Conservation (phyloP, 2,329 filamentous ascomycete genomes). For the Venturia nashicola region DNA sequence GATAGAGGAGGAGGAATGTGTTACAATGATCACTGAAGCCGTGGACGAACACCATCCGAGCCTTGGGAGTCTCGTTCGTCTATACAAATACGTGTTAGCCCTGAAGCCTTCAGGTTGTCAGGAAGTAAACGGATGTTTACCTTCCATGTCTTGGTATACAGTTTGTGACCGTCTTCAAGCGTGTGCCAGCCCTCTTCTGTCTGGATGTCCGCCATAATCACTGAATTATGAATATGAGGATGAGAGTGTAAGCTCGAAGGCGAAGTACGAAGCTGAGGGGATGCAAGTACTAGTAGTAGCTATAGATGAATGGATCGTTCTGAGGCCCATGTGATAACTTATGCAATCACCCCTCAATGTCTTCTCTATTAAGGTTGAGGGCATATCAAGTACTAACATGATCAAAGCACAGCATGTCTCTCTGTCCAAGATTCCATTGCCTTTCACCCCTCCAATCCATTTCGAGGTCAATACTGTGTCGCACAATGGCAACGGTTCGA, state of each 20-base stretch:
- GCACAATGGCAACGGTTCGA: slow-evolving; percentile 4
- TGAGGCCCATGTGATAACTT: background rate
- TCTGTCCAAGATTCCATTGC: background rate
- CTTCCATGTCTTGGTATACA: slow-evolving; percentile 53
- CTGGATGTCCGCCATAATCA: slow-evolving; percentile 17
- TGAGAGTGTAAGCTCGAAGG: background rate
- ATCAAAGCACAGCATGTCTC: background rate
- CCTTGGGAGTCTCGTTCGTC: slow-evolving; percentile 47
- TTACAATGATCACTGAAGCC: slow-evolving; percentile 73
- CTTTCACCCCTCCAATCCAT: background rate
- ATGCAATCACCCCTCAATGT: background rate
- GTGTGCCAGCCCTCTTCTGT: slow-evolving; percentile 40
- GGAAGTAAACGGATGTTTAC: slow-evolving; percentile 20
- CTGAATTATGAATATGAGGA: background rate
- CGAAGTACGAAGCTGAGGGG: background rate
- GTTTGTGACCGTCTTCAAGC: slow-evolving; percentile 37
- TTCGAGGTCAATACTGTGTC: background rate
- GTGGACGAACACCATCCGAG: slow-evolving; percentile 72
- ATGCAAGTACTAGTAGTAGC: no score
- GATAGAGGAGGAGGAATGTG: slow-evolving; percentile 12
- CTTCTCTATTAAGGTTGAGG: background rate
- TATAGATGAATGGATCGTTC: background rate
- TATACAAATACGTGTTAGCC: slow-evolving; percentile 18
- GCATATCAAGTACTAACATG: background rate
- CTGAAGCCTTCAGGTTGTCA: background rate